These are phyloP conservation scores for Hibiscus trionum DNA, from an alignment of 345 rosid genomes.

Conservation along the genomic window DNA sequence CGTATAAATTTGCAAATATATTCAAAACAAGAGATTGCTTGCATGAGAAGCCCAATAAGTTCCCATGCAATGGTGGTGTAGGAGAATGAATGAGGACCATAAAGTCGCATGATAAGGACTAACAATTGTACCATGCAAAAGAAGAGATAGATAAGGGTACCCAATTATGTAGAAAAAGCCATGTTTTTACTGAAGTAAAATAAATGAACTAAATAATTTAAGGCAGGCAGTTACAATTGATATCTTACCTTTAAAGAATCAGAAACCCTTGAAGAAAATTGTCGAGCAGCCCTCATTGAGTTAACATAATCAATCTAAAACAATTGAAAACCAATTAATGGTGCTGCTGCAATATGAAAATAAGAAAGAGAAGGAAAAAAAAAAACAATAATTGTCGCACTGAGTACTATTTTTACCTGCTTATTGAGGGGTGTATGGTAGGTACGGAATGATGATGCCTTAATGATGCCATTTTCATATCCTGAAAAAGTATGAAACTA, in stretches of 20 bases:
- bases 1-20: not conserved
- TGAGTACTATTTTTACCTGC: constrained; percentile 45
- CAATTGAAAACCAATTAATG: constrained; percentile 4
- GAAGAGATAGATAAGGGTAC: not conserved
- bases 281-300: constrained; percentile 90
- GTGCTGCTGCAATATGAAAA: not conserved
- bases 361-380: not conserved
- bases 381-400: not conserved
- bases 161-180: not conserved
- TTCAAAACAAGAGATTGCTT: not conserved
- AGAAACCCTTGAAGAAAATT: constrained; percentile 68
- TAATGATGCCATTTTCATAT: constrained; percentile 64
- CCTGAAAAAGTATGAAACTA: constrained; percentile 32
- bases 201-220: not conserved
- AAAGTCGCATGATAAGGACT: not conserved
- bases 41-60: constrained; percentile 1
- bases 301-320: constrained; percentile 74
- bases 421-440: constrained; percentile 93
- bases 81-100: not conserved
- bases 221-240: not conserved
- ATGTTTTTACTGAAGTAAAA: not conserved
- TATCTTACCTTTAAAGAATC: constrained; percentile 64
- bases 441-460: constrained; percentile 94
- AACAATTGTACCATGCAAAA: not conserved
- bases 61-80: not conserved